Conservation (phyloP, 768 basidiomycete genomes). For the Termitomyces sp. region DNA sequence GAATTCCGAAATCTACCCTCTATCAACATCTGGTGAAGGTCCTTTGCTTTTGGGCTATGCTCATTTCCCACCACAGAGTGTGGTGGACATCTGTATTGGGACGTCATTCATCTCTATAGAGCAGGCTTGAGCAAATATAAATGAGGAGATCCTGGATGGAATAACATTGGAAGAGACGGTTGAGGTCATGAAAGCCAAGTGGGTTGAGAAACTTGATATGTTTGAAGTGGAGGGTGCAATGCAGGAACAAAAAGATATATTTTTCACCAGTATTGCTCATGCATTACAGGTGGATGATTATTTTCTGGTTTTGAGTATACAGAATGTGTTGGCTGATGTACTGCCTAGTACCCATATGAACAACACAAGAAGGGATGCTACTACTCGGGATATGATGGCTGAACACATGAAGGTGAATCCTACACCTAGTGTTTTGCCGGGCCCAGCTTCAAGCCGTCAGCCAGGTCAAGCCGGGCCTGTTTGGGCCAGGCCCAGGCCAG, state of each 20-base stretch:
- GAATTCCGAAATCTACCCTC: conserved; percentile 33
- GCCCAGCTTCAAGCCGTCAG: too few species aligned
- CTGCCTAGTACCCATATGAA: too few species aligned
- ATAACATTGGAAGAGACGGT: too few species aligned
- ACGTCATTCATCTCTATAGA: conserved; percentile 75
- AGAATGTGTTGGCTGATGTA: too few species aligned
- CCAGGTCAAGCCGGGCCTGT: too few species aligned
- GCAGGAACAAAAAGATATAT: conserved; percentile 40
- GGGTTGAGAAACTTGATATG: conserved; percentile 55
- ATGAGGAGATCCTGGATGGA: too few species aligned
- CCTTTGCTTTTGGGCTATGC: conserved; percentile 54
- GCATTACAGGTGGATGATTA: conserved; percentile 64
- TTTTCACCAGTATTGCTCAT: conserved; percentile 65
- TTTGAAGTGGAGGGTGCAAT: conserved; percentile 48
- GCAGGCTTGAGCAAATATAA: conserved; percentile 60
- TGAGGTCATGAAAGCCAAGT: conserved; percentile 50
- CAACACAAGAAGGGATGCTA: conserved; percentile 63
- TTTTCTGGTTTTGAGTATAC: too few species aligned
- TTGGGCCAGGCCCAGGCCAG: too few species aligned
- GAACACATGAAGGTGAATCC: too few species aligned
- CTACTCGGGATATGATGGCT: conserved; percentile 80
- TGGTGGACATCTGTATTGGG: conserved; percentile 65
- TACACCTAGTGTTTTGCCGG: too few species aligned
- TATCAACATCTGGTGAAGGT: conserved; percentile 33
- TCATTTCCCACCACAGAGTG: conserved; percentile 23